Percentiles rank a stretch among this genome's conserved stretches.
phyloP scores from a whole-genome alignment of 768 basidiomycete species.

The Termitomyces sp. region DNA sequence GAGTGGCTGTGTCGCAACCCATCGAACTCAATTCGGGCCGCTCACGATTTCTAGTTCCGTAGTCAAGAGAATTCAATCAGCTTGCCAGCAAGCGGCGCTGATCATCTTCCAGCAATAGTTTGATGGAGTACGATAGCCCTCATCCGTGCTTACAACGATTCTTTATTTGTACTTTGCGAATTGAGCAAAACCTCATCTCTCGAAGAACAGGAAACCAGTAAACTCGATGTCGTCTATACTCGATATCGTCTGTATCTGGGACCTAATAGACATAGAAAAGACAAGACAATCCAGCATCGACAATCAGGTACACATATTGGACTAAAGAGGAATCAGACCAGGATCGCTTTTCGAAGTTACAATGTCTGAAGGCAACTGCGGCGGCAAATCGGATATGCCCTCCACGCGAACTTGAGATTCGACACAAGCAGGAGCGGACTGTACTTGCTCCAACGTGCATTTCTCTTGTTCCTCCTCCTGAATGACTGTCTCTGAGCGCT shows the following conservation, averaged over 20 bases:
- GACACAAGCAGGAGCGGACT: not conserved
- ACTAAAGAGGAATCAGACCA: not conserved
- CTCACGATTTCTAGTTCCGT: too few species aligned
- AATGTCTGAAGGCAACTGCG: conserved; percentile 1
- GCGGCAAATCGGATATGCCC: not conserved
- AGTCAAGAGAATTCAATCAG: too few species aligned
- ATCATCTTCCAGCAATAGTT: not conserved
- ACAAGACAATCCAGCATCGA: not conserved
- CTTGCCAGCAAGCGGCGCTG: too few species aligned
- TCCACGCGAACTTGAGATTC: not conserved
- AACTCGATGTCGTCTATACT: not conserved
- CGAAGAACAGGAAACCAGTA: not conserved
- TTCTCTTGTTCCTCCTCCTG: not conserved
- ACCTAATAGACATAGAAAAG: not conserved
- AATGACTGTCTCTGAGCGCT: not conserved
- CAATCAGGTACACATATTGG: not conserved
- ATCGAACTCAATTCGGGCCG: not conserved
- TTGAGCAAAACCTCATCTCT: not conserved
- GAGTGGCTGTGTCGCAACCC: conserved; percentile 2
- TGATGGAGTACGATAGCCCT: not conserved
- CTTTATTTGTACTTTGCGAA: too few species aligned
- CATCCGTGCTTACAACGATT: not conserved
- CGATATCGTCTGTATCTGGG: not conserved
- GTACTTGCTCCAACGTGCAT: not conserved
- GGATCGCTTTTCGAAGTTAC: not conserved